phyloP scores from a whole-genome alignment of 176 grass and related monocot species.

The Dendrocalamus sinicus region DNA sequence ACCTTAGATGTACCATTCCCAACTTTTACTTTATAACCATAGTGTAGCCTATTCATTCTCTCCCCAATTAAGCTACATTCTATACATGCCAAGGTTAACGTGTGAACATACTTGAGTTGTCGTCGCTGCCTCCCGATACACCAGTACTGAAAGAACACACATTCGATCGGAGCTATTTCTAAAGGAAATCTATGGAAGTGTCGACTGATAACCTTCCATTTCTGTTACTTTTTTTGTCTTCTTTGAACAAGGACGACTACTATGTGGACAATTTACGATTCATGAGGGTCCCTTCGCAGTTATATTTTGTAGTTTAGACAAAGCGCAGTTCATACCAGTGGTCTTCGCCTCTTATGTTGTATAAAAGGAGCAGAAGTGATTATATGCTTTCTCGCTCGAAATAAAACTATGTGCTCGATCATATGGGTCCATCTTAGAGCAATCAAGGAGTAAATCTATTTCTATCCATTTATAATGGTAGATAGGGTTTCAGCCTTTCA shows the following conservation, averaged over 20 bases:
- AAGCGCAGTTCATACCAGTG: constrained; percentile 38
- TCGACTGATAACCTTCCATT: constrained; percentile 39
- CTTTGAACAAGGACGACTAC: constrained; percentile 46
- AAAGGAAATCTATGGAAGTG: constrained; percentile 52
- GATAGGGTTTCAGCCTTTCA: no score
- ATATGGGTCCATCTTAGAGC: no score
- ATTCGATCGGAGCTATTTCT: constrained; percentile 29
- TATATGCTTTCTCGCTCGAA: no score
- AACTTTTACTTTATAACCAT: constrained; percentile 49
- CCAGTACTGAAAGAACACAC: constrained; percentile 38
- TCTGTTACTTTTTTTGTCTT: constrained; percentile 15
- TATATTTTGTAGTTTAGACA: constrained; percentile 13
- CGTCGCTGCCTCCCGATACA: constrained; percentile 51
- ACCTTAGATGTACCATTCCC: constrained; percentile 30
- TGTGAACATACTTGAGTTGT: constrained; percentile 43
- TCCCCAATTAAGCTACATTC: background rate
- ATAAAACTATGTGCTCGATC: no score
- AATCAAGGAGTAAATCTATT: no score
- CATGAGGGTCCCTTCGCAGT: constrained; percentile 1
- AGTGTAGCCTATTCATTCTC: background rate
- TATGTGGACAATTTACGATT: constrained; percentile 21
- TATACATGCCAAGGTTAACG: constrained; percentile 12
- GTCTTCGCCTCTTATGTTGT: background rate
- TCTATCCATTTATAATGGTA: no score
- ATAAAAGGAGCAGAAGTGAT: background rate